Evolutionary conservation across 2,329 filamentous ascomycete species (phyloP), one percentile per base, ranked within the genome.

Genomic region (Sporothrix brunneoviolacea): DNA sequence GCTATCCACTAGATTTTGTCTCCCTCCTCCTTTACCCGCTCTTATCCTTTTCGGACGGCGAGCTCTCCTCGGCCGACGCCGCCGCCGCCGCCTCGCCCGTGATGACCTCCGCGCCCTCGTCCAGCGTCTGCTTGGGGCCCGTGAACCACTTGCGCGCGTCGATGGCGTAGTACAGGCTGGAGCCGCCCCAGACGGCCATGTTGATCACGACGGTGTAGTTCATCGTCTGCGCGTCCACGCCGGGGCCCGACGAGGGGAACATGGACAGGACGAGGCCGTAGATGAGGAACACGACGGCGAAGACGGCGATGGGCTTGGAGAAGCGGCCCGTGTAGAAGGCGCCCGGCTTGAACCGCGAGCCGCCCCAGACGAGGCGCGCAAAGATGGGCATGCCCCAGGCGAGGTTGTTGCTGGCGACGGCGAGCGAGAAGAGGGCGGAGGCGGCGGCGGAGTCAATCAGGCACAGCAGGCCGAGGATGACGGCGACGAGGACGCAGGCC

Each of bases 151-250:
- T 82, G 49, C 71, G 67, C 7, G 78, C 79, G 64, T 76, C 71
- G 22, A 78, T 55, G 55, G 69, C 69, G 59, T 82, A 83, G 61
- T 83, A 83, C 1, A 68, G 44, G 57, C 80, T 61, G 0, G 73
- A 70, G 2, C 77, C 77, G 13, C 74, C 65, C 80, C 80, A 83
- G 1, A 83, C 73, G 4, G 73, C 72, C 30, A 69, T 70, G 55
- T 82, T 82, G 53, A 84, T 77, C 1, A 82, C 79, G 3, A 82
- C 71, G 0, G 79, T 82, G 59, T 83, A 83, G 57, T 83, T 84
- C 80, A 83, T 83, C 15, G 64, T 64, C 36, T 71, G 54, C 0
- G 63, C 61, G 8, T 66, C 69, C 1, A 79, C 78, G 57, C 74
- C 65, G 24, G 79, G 77, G 0, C 79, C 79, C 4, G 67, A 68